phyloP scores from a whole-genome alignment of 129 eudicot species.

The Flaveria sonorensis region DNA sequence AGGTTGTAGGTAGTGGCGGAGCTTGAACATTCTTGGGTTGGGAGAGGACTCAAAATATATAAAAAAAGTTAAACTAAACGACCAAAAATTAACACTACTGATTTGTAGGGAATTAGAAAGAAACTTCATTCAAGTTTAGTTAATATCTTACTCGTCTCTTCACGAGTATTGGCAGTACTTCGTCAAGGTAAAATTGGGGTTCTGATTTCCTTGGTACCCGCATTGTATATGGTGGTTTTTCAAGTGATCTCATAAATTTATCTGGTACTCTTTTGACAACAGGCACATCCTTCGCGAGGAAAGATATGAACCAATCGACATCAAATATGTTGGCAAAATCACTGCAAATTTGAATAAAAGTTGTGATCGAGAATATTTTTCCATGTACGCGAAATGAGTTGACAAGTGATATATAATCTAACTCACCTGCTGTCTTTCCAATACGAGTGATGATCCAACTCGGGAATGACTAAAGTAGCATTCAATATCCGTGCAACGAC shows the following conservation, averaged over 20 bases:
- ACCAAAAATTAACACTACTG: no score
- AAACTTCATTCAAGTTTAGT: background rate
- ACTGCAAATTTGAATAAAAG: constrained; percentile 46
- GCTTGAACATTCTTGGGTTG: no score
- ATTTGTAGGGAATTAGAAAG: background rate
- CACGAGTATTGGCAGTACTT: constrained; percentile 76
- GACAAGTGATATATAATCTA: constrained; percentile 25
- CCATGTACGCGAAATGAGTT: background rate
- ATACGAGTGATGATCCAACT: constrained; percentile 90
- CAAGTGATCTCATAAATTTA: constrained; percentile 88
- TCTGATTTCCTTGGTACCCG: constrained; percentile 97
- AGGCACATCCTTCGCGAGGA: constrained; percentile 80
- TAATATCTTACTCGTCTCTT: constrained; percentile 82
- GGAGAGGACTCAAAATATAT: no score
- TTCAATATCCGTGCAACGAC: constrained; percentile 92
- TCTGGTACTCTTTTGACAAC: constrained; percentile 87
- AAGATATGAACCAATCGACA: constrained; percentile 86
- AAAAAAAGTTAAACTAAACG: no score
- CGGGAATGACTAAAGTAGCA: constrained; percentile 94
- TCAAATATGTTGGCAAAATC: constrained; percentile 87
- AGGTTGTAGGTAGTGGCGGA: no score
- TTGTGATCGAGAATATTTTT: background rate
- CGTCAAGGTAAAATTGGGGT: constrained; percentile 77
- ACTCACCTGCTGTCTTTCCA: constrained; percentile 94
- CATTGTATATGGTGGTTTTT: constrained; percentile 96